Evolutionary conservation across 176 grass and related monocot species (phyloP).

Genomic region (Stipa capillata): DNA sequence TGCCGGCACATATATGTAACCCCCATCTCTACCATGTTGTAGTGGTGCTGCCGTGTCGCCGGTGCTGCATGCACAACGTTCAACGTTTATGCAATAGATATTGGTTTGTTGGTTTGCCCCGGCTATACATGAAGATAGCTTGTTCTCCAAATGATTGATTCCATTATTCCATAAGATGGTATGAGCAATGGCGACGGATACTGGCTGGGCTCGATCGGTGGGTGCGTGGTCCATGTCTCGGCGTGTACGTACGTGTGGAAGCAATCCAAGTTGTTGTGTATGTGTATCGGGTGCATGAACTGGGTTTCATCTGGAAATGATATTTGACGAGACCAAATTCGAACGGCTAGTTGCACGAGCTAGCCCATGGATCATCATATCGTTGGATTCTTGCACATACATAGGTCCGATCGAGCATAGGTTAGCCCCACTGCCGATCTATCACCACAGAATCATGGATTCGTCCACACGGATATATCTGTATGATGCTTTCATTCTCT

Average conservation of each 20-base stretch:
- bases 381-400: background rate
- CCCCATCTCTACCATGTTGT: no score
- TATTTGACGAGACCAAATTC: background rate
- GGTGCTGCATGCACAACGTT: no score
- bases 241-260: background rate
- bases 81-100: background rate
- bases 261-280: background rate
- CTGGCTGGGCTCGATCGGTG: no score
- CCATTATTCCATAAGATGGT: background rate
- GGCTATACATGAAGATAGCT: no score
- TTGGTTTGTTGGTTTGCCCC: background rate
- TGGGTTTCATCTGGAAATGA: background rate
- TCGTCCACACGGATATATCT: no score
- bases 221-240: slow-evolving; percentile 10
- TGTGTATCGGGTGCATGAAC: background rate
- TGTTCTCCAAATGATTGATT: background rate
- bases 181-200: background rate
- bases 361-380: no score
- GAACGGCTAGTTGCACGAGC: background rate
- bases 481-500: no score
- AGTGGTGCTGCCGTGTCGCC: no score
- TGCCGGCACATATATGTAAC: no score
- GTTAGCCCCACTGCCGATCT: background rate
- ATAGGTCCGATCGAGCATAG: background rate
- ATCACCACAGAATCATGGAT: background rate